Conservation (phyloP, 176 grass and related monocot genomes). For the Oryza longistaminata region DNA sequence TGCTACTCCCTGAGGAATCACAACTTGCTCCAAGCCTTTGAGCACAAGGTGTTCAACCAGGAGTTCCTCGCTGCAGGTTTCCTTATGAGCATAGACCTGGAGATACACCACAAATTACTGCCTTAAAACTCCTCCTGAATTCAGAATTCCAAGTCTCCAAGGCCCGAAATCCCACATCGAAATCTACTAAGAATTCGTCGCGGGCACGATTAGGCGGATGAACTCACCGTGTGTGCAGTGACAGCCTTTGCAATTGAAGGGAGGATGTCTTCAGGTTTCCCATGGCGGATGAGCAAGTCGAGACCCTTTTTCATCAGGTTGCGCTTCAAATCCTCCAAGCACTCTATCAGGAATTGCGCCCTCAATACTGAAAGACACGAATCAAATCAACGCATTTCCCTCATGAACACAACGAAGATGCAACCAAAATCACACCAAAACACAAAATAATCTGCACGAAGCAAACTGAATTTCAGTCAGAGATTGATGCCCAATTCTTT, state of each 20-base stretch:
- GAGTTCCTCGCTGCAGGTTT: conserved; percentile 84
- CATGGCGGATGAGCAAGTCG: conserved; percentile 63
- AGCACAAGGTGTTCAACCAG: conserved; percentile 56
- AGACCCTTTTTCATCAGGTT: conserved; percentile 70
- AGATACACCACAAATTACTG: not conserved
- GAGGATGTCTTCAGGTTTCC: conserved; percentile 80
- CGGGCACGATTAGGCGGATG: conserved; percentile 1
- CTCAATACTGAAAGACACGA: conserved; percentile 49
- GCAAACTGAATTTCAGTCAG: not conserved
- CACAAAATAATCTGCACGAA: not conserved
- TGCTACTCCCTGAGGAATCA: conserved; percentile 31
- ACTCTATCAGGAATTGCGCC: conserved; percentile 74
- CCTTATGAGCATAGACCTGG: conserved; percentile 84
- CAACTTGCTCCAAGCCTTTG: conserved; percentile 55
- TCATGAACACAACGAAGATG: no score
- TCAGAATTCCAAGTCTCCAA: no score
- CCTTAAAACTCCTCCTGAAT: not conserved
- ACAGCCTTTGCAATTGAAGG: conserved; percentile 71
- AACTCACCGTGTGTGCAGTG: conserved; percentile 66
- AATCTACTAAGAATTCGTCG: not conserved
- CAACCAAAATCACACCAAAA: not conserved
- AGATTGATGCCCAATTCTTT: not conserved
- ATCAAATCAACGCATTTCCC: not conserved
- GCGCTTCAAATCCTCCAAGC: conserved; percentile 64
- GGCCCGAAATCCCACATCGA: not conserved